Percentiles rank a stretch among this genome's conserved stretches.
These are phyloP conservation scores for Globisporangium paddicum DNA, from an alignment of 352 stramenopile species.

Conservation along the genomic window DNA sequence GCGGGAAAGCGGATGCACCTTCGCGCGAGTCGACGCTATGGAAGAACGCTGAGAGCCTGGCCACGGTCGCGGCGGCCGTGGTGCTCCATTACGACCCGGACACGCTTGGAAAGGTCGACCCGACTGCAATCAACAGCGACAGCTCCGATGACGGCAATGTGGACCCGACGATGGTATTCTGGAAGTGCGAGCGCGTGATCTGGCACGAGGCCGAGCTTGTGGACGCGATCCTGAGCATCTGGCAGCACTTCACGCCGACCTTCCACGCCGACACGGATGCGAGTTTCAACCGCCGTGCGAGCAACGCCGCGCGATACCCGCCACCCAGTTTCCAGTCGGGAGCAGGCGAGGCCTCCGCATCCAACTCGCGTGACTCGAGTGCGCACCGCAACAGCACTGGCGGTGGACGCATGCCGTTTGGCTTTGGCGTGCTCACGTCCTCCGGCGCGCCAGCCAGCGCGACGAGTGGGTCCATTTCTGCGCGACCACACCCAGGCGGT, in stretches of 20 bases:
- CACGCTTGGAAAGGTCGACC: slow-evolving; percentile 54
- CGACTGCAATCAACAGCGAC: slow-evolving; percentile 17
- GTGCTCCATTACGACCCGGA: slow-evolving; percentile 82
- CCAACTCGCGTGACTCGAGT: slow-evolving; percentile 7
- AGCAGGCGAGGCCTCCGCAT: slow-evolving; percentile 4
- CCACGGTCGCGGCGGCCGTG: slow-evolving; percentile 63
- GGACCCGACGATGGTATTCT: slow-evolving; percentile 47
- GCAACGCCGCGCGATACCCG: slow-evolving; percentile 28
- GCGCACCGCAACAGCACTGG: slow-evolving; percentile 8
- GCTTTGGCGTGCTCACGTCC: slow-evolving; percentile 41
- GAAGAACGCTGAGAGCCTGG: slow-evolving; percentile 76
- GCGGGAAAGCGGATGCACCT: slow-evolving; percentile 51
- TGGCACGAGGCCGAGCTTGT: slow-evolving; percentile 74
- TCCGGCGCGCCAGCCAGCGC: slow-evolving; percentile 13
- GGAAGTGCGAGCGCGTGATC: slow-evolving; percentile 71
- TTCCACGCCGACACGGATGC: slow-evolving; percentile 74
- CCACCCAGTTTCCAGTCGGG: slow-evolving; percentile 16
- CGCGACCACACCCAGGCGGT: slow-evolving; percentile 65
- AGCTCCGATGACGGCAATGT: neutral
- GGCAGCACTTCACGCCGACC: slow-evolving; percentile 72
- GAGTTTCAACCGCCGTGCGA: slow-evolving; percentile 63
- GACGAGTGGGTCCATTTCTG: slow-evolving; percentile 35
- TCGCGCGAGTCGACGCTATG: slow-evolving; percentile 72
- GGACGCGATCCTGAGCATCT: slow-evolving; percentile 69
- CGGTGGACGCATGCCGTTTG: slow-evolving; percentile 15